Evolutionary conservation across 176 grass and related monocot species (phyloP).

Genomic region (Tuctoria greenei): DNA sequence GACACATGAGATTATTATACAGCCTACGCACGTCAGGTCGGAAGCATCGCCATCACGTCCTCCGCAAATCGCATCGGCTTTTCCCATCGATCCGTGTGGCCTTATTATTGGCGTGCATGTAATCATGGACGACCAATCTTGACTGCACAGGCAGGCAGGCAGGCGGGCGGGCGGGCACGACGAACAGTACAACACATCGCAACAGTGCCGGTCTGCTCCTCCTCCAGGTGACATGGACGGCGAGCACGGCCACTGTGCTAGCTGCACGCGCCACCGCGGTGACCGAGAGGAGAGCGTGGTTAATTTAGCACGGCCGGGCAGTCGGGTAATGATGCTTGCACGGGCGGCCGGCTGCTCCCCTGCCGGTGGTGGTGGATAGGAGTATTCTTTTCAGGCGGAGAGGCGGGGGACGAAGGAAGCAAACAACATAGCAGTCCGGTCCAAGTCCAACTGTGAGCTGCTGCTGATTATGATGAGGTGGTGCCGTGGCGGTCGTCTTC

Average conservation of each 20-base stretch:
- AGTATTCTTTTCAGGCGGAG: not conserved
- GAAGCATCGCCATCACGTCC: not conserved
- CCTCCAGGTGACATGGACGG: not conserved
- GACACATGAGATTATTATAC: not conserved
- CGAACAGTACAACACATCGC: constrained; percentile 13
- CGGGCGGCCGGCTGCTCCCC: constrained; percentile 5
- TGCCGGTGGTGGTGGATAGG: not conserved
- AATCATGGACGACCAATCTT: constrained; percentile 9
- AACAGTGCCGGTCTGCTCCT: not conserved
- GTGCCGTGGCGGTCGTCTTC: not conserved
- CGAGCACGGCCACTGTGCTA: not conserved
- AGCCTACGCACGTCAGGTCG: not conserved
- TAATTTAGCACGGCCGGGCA: not conserved
- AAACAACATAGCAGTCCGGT: constrained; percentile 43
- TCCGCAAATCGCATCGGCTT: not conserved
- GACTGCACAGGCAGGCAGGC: not conserved
- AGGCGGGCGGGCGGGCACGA: too few species aligned
- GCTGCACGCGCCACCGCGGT: not conserved
- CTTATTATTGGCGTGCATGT: not conserved
- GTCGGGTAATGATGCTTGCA: not conserved
- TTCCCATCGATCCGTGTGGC: not conserved
- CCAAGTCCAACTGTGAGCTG: not conserved
- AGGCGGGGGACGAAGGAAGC: not conserved
- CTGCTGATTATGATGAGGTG: not conserved
- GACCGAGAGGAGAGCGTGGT: not conserved